Percentiles rank a stretch among this genome's conserved stretches.
phyloP scores from a whole-genome alignment of 108 stramenopile genomes.

The Schizochytrium sp. region DNA sequence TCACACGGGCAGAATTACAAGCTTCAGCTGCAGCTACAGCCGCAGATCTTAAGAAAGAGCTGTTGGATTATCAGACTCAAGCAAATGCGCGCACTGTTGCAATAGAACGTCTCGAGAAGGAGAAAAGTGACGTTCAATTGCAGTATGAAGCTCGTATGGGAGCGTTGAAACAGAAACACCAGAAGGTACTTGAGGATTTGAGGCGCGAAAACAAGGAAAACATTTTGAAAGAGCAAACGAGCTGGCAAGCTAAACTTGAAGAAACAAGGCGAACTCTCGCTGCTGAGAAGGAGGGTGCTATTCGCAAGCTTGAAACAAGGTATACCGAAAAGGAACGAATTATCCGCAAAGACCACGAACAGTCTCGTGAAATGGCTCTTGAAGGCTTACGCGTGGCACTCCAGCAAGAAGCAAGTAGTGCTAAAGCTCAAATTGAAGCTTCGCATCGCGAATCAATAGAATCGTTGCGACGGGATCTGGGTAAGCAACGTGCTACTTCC shows the following conservation, averaged over 20 bases:
- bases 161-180: neutral
- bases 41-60: too few species aligned
- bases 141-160: neutral
- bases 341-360: neutral
- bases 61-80: too few species aligned
- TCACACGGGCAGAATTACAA: too few species aligned
- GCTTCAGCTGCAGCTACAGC: too few species aligned
- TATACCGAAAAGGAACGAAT: neutral
- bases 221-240: neutral
- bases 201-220: neutral
- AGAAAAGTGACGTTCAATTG: neutral
- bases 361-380: neutral
- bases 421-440: neutral
- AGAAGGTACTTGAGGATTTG: neutral
- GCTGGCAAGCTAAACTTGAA: constrained; percentile 7
- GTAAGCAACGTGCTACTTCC: neutral
- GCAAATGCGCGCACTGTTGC: neutral
- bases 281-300: neutral
- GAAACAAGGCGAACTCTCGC: neutral
- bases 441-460: neutral
- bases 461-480: neutral
- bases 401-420: neutral
- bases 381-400: constrained; percentile 1
- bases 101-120: neutral
- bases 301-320: constrained; percentile 19